Percentiles rank a stretch among this genome's conserved stretches.
Evolutionary conservation across 2,329 filamentous ascomycete species (phyloP).

Genomic region (Cyphellophora attinorum): DNA sequence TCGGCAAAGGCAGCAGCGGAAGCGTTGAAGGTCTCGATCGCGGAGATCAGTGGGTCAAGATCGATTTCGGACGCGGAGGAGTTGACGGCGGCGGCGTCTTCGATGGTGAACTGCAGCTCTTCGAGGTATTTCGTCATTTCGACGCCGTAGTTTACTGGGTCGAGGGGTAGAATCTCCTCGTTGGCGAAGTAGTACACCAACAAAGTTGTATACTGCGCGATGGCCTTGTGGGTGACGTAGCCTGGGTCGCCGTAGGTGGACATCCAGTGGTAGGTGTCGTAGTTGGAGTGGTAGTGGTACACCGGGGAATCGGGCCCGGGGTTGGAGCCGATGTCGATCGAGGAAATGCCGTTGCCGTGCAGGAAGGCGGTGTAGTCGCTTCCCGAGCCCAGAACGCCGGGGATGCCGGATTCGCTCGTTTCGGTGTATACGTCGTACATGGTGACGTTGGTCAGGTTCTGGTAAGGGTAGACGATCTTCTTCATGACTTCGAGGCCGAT

Average conservation of each 20-base stretch:
- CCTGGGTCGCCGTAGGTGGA: slow-evolving; percentile 40
- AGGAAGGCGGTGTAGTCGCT: slow-evolving; percentile 39
- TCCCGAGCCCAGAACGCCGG: slow-evolving; percentile 36
- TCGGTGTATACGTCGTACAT: slow-evolving; percentile 36
- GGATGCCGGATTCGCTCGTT: slow-evolving; percentile 25
- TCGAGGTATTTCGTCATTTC: slow-evolving; percentile 26
- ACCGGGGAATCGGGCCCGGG: slow-evolving; percentile 29
- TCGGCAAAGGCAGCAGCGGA: slow-evolving; percentile 15
- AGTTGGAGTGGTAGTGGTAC: slow-evolving; percentile 40
- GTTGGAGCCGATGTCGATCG: slow-evolving; percentile 32
- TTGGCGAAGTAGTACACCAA: slow-evolving; percentile 32
- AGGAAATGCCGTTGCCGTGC: slow-evolving; percentile 30
- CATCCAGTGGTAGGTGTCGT: slow-evolving; percentile 45
- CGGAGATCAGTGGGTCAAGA: slow-evolving; percentile 20
- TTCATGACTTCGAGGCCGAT: slow-evolving; percentile 27
- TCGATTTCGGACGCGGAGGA: slow-evolving; percentile 18
- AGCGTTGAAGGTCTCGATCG: slow-evolving; percentile 27
- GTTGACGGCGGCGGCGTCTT: slow-evolving; percentile 16
- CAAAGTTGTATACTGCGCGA: slow-evolving; percentile 37
- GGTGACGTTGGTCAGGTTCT: slow-evolving; percentile 27
- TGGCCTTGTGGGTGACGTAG: slow-evolving; percentile 39
- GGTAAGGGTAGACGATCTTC: slow-evolving; percentile 32
- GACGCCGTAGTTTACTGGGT: slow-evolving; percentile 28
- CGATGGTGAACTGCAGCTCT: slow-evolving; percentile 24
- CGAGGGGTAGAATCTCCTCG: slow-evolving; percentile 29